Base-by-base conservation (phyloP, 2,329 filamentous ascomycete genomes). In the Blastomyces emzantsi region DNA sequence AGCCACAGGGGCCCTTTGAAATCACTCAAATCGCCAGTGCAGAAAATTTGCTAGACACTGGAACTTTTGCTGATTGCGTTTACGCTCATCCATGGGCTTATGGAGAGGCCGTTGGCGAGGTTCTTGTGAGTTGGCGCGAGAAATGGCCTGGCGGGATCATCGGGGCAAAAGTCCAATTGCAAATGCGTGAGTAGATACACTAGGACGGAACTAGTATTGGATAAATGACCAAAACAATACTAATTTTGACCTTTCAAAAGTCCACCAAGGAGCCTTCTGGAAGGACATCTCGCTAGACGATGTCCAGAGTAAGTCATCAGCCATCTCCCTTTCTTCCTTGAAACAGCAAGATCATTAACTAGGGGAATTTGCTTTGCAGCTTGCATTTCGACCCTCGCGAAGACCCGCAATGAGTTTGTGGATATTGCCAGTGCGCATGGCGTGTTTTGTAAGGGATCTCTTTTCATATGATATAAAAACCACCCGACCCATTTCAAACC, bases 1-100 rank as follows among this genome's bases (percentile, higher is more conserved):
- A 58, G 36, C 60, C 62, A 36, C 47, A 52, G 11, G 64, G 66
- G 11, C 64, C 66, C 4, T 67, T 64, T 59, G 30, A 63, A 36
- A 66, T 67, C 52, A 63, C 59, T 47, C 49, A 59, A 25, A 33
- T 64, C 13, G 51, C 65, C 43, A 51, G 63, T 39, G 56, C 57
- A 22, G 41, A 54, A 28, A 33, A 25, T 6, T 28, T 66, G 22
- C 41, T 52, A 4, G 62, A 60, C 22, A 36, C 7, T 15, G 52
- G 58, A 45, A 36, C 30, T 7, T 55, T 62, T 25, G 61, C 55
- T 11, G 61, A 54, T 33, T 64, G 61, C 9, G 49, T 67, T 28
- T 64, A 65, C 49, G 62, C 62, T n/a, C 66, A 67, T 61, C 64
- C 61, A 43, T 67, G 66, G 66, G 66, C 63, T 25, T 58, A 54